Conservation (phyloP, 163 green algal species). For the Scenedesmus sp. region DNA sequence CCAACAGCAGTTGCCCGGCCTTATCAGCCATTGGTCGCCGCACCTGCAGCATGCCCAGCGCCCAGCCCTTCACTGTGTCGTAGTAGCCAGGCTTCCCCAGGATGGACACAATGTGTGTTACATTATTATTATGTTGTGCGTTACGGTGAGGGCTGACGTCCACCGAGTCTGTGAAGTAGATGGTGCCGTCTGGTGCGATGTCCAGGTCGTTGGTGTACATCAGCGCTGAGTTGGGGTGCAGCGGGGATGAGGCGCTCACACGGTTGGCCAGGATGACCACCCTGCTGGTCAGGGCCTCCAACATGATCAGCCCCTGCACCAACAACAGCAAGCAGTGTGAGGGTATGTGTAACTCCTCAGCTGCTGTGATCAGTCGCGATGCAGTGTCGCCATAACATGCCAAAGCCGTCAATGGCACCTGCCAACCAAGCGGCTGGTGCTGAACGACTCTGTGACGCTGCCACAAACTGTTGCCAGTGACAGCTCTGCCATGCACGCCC, state of each 20-base stretch:
- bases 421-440: not conserved
- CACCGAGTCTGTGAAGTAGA: conserved; percentile 53
- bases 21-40: not conserved
- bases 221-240: conserved; percentile 40
- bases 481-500: not conserved
- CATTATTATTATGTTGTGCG: conserved; percentile 36
- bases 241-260: conserved; percentile 34
- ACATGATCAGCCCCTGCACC: conserved; percentile 42
- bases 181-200: conserved; percentile 47
- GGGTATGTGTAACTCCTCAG: not conserved
- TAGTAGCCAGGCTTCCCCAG: conserved; percentile 20
- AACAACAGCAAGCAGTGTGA: not conserved
- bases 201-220: conserved; percentile 59
- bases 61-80: conserved; percentile 55
- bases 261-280: conserved; percentile 44
- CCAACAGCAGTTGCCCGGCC: no score
- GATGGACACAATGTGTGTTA: conserved; percentile 37
- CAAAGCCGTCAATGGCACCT: no score
- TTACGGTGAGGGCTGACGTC: conserved; percentile 35
- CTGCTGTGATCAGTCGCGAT: not conserved
- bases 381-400: not conserved
- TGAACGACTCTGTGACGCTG: not conserved
- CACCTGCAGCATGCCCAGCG: conserved; percentile 44
- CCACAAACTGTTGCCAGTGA: not conserved
- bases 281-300: not conserved